Base-by-base conservation (phyloP, 345 rosid species). In the Murraya paniculata region DNA sequence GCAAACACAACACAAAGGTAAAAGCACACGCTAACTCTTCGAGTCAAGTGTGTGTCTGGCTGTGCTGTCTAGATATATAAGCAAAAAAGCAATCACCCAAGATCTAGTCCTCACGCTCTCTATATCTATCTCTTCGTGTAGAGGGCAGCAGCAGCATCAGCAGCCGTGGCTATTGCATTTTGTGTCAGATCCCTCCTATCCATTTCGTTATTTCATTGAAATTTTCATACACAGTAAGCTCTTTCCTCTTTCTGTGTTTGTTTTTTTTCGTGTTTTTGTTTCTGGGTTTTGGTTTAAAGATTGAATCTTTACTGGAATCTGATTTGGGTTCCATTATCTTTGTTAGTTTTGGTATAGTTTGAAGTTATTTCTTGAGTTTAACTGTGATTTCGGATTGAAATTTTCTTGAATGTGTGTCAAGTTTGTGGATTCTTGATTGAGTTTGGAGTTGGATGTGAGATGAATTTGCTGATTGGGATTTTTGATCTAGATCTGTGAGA, bases 171-270 rank as follows among this genome's bases (percentile, higher is more conserved):
- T 13, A 13, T 16, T 9, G 1, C 74, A 45, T 18, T 13, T 50
- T 41, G 19, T 74, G 25, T 64, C 72, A 68, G 83, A 77, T 77
- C 83, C 77, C 66, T 35, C n/a, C n/a, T 50, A 18, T 57, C 71
- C 67, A 48, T 36, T 55, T 61, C 13, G 50, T 19, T 69, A 16
- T 27, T 30, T 60, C 33, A 33, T 35, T 65, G 6, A 10, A 67
- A 53, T 24, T 14, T 35, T 19, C 38, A n/a, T 33, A 53, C 74
- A 55, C 68, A n/a, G 62, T 14, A 61, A 48, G 55, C 79, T 73
- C 74, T 33, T 31, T 58, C 3, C 13, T 36, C 36, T 69, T 77
- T 24, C 38, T 6, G 16, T 45, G 50, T 45, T 16, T 10, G 30
- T 70, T 25, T 6, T 25, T 68, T 30, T 16, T 39, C 11, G 30